Percentiles rank a stretch among this genome's conserved stretches.
phyloP scores from a whole-genome alignment of 1,284 basidiomycete genomes.

The Coniferiporia sulphurascens region DNA sequence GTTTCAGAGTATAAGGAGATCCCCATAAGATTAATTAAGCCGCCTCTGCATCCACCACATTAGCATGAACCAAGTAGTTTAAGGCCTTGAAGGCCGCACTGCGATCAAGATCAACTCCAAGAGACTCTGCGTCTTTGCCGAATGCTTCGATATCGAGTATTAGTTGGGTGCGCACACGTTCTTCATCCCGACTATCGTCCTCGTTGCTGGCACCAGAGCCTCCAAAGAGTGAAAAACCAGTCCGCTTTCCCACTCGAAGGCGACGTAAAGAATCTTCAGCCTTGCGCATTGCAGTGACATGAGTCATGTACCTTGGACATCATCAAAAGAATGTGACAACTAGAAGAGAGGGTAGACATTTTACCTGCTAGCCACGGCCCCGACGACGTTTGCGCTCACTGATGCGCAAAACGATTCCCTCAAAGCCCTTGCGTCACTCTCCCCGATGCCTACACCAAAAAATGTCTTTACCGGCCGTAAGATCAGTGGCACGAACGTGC shows the following conservation, averaged over 20 bases:
- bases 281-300: constrained; percentile 81
- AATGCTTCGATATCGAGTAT: constrained; percentile 81
- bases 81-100: constrained; percentile 55
- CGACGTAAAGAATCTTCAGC: constrained; percentile 83
- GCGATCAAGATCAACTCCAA: constrained; percentile 61
- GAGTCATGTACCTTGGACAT: constrained; percentile 51
- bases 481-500: constrained; percentile 79
- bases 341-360: constrained; percentile 9
- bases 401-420: constrained; percentile 47
- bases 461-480: constrained; percentile 80
- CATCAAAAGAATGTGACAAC: not conserved
- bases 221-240: constrained; percentile 75
- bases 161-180: constrained; percentile 82
- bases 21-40: not conserved
- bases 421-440: constrained; percentile 53
- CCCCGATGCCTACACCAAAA: constrained; percentile 56
- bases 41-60: constrained; percentile 33
- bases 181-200: constrained; percentile 72
- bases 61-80: constrained; percentile 52
- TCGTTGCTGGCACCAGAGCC: constrained; percentile 42
- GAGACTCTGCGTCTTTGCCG: constrained; percentile 63
- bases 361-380: constrained; percentile 67
- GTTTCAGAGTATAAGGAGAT: too few species aligned
- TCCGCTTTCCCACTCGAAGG: constrained; percentile 81
- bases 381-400: constrained; percentile 67